Conservation (phyloP, 257 asterid species). For the Jasminum sambac region DNA sequence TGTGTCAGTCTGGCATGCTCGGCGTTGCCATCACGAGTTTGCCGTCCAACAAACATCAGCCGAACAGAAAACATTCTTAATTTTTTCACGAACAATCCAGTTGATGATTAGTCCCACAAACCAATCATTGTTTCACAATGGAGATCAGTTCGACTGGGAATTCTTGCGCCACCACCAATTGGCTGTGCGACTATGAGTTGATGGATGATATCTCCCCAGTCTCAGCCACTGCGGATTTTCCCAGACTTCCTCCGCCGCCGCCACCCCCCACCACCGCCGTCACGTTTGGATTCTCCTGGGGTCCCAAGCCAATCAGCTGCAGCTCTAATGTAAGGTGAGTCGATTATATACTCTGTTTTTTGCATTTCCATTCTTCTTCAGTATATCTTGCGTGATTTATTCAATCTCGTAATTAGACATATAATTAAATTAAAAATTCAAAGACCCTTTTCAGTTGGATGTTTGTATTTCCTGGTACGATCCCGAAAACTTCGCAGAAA, state of each 20-base stretch:
- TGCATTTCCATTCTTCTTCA: constrained; percentile 5
- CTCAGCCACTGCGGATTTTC: constrained; percentile 17
- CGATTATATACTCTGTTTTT: constrained; percentile 1
- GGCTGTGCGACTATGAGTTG: constrained; percentile 35
- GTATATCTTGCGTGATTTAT: not conserved
- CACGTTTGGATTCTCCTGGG: constrained; percentile 24
- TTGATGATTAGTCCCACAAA: not conserved
- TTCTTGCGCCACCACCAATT: constrained; percentile 15
- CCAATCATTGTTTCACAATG: constrained; percentile 16
- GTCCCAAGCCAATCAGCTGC: constrained; percentile 24
- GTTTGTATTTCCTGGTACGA: not conserved
- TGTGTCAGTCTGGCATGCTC: constrained; percentile 16
- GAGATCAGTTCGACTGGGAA: constrained; percentile 15
- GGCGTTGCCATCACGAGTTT: constrained; percentile 14
- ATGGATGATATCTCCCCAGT: constrained; percentile 26
- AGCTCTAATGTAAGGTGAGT: constrained; percentile 19
- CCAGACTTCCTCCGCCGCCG: constrained; percentile 2
- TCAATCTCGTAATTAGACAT: not conserved
- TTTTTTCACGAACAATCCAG: not conserved
- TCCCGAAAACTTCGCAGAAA: not conserved
- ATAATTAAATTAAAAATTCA: not conserved
- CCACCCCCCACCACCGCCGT: constrained; percentile 14
- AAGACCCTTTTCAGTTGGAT: not conserved
- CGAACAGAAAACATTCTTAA: not conserved
- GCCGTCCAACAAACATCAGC: constrained; percentile 10